Evolutionary conservation across 225 moss, liverwort and hornwort species (phyloP), one percentile per base, ranked within the genome.

Genomic region (Lunularia cruciata): DNA sequence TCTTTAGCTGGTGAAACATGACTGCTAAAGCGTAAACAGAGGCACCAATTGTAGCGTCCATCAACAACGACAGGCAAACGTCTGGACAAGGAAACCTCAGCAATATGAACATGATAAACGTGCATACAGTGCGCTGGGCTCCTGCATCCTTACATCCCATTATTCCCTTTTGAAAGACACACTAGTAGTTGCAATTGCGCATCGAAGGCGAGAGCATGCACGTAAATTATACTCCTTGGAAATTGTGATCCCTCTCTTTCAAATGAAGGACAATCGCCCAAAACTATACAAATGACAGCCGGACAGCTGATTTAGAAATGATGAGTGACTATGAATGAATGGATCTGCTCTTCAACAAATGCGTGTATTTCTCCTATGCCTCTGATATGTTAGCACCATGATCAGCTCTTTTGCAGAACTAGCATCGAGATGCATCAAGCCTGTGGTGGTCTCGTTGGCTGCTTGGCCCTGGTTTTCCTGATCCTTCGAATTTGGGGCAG

Each of bases 321-420:
- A 35, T 31, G 37, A 33, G 25, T 47, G 49, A 34, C 49, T 48
- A 49, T 67, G 49, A 72, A 77, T 71, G 56, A 73, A 57, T 77
- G 53, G 56, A 72, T 72, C 57, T 54, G 72, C 67, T 62, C 66
- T 53, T 81, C 77, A 81, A 78, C 82, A 78, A 72, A 78, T 72
- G 48, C 82, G 74, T 47, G 77, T 59, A 69, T 78, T 77, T 75
- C 82, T 89, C 42, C 89, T 76, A 61, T 95, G 89, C 60, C 95
- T 83, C 71, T 83, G 82, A 69, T 92, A 95, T 1, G 91, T 95
- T 23, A 95, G 86, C 75, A 95, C 95, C 95, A 95, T 95, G 45
- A 95, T 84, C 54, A 92, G 85, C 71, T 95, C 95, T 61, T 86
- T 92, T 0, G 89, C 72, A 51, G 83, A 78, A 27, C 86, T 86